Evolutionary conservation across 2,329 filamentous ascomycete genomes (phyloP).

Genomic region (Neopestalotiopsis sp.): DNA sequence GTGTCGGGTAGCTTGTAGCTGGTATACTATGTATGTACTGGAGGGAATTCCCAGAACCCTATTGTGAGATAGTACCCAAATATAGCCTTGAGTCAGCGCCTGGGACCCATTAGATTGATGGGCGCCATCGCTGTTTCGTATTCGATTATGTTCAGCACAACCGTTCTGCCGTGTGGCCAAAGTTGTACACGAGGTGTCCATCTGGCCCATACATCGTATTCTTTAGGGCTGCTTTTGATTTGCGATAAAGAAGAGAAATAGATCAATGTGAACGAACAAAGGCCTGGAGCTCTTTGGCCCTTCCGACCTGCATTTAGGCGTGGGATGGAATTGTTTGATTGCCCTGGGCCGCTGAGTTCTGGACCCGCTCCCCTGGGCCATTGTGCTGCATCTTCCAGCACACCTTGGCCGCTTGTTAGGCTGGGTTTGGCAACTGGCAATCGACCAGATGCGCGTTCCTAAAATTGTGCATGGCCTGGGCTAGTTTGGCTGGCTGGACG

Average conservation of each 20-base stretch:
- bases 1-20: neutral
- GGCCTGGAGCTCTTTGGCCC: neutral
- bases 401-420: neutral
- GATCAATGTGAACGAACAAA: neutral
- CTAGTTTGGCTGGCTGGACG: neutral
- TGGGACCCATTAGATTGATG: too few species aligned
- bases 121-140: neutral
- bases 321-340: constrained; percentile 1
- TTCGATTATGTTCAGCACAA: neutral
- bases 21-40: neutral
- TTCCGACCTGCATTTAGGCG: neutral
- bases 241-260: neutral
- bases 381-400: neutral
- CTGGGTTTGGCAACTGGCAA: constrained; percentile 7
- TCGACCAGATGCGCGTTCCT: constrained; percentile 6
- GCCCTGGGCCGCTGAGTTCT: constrained; percentile 8
- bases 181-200: neutral
- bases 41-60: neutral
- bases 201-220: neutral
- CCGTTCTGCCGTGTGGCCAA: neutral
- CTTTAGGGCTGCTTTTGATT: neutral
- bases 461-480: neutral
- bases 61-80: neutral
- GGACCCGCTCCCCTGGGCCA: constrained; percentile 3
- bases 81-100: neutral